Evolutionary conservation across 73 alveolate species (phyloP), one percentile per base, ranked within the genome.

Genomic region (Uronychia binucleata): DNA sequence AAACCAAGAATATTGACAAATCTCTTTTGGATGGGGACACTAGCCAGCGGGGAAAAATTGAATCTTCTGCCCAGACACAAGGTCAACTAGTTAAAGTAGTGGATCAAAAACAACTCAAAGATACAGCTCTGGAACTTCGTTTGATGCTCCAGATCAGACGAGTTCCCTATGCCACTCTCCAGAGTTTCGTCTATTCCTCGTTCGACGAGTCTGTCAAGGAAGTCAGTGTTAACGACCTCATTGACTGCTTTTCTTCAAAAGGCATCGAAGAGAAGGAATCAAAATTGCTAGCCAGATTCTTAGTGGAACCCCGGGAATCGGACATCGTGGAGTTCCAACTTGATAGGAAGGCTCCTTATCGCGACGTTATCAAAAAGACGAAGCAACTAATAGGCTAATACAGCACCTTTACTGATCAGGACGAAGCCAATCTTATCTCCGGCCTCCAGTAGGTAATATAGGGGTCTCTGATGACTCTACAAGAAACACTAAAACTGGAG

Each of bases 191-290:
- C 84, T 83, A 74, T 35, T 58, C 60, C 26, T 84, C 83, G 0
- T 83, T 58, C 33, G 35, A 13, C 13, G 33, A 75, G 27, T 77
- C 60, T 13, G 26, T 58, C 14, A 31, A n/a, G 34, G 84, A 58
- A n/a, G 28, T 81, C 25, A 1, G 26, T 75, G 33, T n/a, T n/a
- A 26, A 74, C n/a, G 31, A 58, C 0, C 33, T 26, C 11, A 75
- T 58, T 75, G 74, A 34, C 32, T 75, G 31, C 60, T 58, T 75
- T 19, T 46, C 5, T 5, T 46, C 67, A 11, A 46, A 46, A 46
- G 90, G 90, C 11, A 25, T 83, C 1, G 46, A 59, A n/a, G 90
- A 83, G n/a, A 83, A 83, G 59, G 31, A 57, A 33, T 74, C 84
- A 0, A 26, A 77, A 34, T n/a, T 30, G 31, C 13, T 83, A 33